Conservation (phyloP, 441 rosid genomes). For the Erysimum pusillum region DNA sequence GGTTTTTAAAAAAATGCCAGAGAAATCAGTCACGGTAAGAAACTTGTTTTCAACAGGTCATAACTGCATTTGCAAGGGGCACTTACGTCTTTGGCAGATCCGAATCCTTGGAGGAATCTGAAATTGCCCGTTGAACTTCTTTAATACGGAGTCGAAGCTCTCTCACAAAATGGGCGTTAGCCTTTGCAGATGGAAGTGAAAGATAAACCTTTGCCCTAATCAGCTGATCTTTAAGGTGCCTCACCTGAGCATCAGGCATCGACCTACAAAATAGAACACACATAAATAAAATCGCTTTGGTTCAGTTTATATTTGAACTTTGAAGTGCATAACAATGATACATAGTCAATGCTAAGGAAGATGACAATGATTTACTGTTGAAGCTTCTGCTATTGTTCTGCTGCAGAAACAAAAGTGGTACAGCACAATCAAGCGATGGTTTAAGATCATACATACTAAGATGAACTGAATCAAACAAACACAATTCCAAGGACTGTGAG, state of each 20-base stretch:
- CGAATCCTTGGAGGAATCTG: slow-evolving; percentile 73
- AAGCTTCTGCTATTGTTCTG: too few species aligned
- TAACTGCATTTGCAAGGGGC: slow-evolving; percentile 12
- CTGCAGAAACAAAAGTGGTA: too few species aligned
- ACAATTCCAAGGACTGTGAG: slow-evolving; percentile 10
- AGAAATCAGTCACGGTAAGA: slow-evolving; percentile 9
- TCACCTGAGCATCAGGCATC: slow-evolving; percentile 65
- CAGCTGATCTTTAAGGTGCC: slow-evolving; percentile 84
- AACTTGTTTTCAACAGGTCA: neutral
- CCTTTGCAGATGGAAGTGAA: slow-evolving; percentile 73
- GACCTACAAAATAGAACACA: neutral
- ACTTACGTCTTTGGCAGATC: slow-evolving; percentile 77
- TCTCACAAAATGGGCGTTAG: slow-evolving; percentile 63
- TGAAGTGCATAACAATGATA: too few species aligned
- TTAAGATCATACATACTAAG: neutral
- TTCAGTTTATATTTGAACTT: too few species aligned
- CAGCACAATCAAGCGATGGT: too few species aligned
- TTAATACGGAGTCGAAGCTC: slow-evolving; percentile 82
- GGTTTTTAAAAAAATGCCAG: slow-evolving; percentile 21
- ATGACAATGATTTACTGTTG: too few species aligned
- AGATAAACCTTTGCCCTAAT: slow-evolving; percentile 84
- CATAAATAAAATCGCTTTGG: too few species aligned
- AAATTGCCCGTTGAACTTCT: slow-evolving; percentile 73
- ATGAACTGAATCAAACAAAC: neutral
- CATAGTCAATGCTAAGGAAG: too few species aligned